Evolutionary conservation across 1,284 basidiomycete species (phyloP).

Genomic region (Rhodotorula sp.): DNA sequence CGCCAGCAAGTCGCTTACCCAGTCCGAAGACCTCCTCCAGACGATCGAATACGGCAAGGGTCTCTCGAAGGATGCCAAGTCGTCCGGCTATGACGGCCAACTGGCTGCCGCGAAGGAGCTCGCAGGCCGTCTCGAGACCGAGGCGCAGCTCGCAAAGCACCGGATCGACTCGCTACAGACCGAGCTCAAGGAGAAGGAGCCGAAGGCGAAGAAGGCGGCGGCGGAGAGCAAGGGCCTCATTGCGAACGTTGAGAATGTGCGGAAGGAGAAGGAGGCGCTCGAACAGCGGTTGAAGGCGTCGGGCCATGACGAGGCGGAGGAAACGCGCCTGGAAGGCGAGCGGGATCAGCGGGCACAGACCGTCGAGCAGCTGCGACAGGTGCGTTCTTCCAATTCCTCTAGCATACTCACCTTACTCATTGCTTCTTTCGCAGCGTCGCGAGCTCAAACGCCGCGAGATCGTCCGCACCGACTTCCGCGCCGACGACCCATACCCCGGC

Average conservation of each 20-base stretch:
- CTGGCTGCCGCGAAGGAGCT: constrained; percentile 81
- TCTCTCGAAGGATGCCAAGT: constrained; percentile 58
- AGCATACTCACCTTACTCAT: neutral
- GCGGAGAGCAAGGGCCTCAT: constrained; percentile 72
- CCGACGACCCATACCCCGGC: constrained; percentile 54
- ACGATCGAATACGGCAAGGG: constrained; percentile 90
- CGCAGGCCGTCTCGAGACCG: constrained; percentile 72
- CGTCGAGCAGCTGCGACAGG: constrained; percentile 17
- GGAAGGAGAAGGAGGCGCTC: constrained; percentile 61
- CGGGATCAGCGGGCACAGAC: constrained; percentile 45
- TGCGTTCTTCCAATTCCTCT: constrained; percentile 48
- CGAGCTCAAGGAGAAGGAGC: constrained; percentile 75
- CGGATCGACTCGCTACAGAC: constrained; percentile 76
- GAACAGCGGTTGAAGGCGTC: constrained; percentile 60
- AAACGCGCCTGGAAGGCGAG: constrained; percentile 60
- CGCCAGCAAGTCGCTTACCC: constrained; percentile 64
- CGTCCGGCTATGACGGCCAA: constrained; percentile 94
- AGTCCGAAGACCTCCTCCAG: constrained; percentile 90
- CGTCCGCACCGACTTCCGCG: constrained; percentile 48
- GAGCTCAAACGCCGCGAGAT: constrained; percentile 27
- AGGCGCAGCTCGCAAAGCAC: constrained; percentile 78
- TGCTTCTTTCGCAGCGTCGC: constrained; percentile 1
- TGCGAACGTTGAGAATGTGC: constrained; percentile 64
- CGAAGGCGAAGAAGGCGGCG: constrained; percentile 77
- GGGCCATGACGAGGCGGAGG: constrained; percentile 78